These are phyloP conservation scores for Apiospora saccharicola DNA, from an alignment of 2,329 filamentous ascomycete genomes.

Conservation along the genomic window DNA sequence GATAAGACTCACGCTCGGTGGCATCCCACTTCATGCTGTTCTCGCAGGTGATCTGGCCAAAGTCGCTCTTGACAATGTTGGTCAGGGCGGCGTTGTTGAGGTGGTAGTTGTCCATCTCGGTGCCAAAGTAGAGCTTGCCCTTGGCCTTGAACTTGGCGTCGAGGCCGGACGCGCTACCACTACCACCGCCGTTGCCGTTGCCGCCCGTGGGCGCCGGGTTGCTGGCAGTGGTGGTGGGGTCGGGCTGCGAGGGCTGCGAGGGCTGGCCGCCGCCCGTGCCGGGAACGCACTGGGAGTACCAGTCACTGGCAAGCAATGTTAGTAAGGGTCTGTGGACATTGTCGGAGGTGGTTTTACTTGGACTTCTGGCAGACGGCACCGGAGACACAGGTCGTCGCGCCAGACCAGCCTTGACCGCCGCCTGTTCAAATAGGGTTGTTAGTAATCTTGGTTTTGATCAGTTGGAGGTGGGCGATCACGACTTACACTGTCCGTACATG, in stretches of 20 bases:
- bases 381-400: constrained; percentile 16
- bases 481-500: constrained; percentile 20
- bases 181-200: neutral
- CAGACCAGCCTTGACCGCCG: constrained; percentile 20
- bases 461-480: too few relatives aligned
- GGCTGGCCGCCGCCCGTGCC: neutral
- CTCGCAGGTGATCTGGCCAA: constrained; percentile 20
- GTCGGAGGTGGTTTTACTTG: neutral
- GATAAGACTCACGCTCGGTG: neutral
- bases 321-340: neutral
- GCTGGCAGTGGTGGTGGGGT: neutral
- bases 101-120: constrained; percentile 24
- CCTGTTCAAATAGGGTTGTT: neutral
- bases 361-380: constrained; percentile 7
- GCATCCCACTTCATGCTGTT: constrained; percentile 25
- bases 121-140: constrained; percentile 22
- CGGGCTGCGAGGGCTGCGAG: neutral
- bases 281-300: constrained; percentile 23
- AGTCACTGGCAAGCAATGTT: neutral
- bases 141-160: constrained; percentile 23
- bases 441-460: neutral
- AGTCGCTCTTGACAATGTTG: constrained; percentile 10
- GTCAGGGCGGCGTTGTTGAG: constrained; percentile 36
- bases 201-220: neutral
- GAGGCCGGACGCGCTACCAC: neutral